Base-by-base conservation (phyloP, 352 stramenopile species). In the Globisporangium spinosum region DNA sequence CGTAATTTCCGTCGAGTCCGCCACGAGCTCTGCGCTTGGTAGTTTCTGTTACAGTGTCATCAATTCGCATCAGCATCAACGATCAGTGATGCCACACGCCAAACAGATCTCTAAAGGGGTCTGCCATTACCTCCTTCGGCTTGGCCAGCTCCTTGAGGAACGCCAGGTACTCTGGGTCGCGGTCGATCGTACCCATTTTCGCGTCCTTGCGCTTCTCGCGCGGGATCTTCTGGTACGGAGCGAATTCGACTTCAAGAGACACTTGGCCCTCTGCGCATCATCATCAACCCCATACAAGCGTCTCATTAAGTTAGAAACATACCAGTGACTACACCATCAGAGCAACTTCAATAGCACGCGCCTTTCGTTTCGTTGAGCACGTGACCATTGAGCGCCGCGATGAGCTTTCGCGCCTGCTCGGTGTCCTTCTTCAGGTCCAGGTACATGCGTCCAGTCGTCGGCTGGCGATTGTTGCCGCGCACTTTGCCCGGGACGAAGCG, bases 121-220 rank as follows among this genome's bases (percentile, higher is more conserved):
- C n/a, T 64, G 20, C 4, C 65, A 72, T 67, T 55, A 93, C 84
- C 72, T 94, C 83, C 59, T 87, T 82, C 0, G 83, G 81, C 69
- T 85, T 87, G 38, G 66, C 35, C 34, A 95, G 71, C 40, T 85
- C 82, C 25, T 94, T 83, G 60, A 95, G 65, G 67, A 94, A 94
- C 22, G 79, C 79, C 20, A 92, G 22, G 58, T 79, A 95, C 59
- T 94, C 85, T 0, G 81, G 75, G 58, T 95, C 87, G 32, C 78
- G 75, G 43, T 92, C 82, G 53, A 93, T 88, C 6, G 83, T 91
- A 32, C 80, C 83, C 22, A 80, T 68, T 67, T 95, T 95, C 27
- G 81, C 74, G 65, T 95, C 87, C 53, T 89, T 91, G 69, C 85
- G 83, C 58, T 94, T 95, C 59, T 95, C 85, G 15, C 85, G 80